Conservation (phyloP, 1,284 basidiomycete genomes). For the Sanghuangporus sanghuang region DNA sequence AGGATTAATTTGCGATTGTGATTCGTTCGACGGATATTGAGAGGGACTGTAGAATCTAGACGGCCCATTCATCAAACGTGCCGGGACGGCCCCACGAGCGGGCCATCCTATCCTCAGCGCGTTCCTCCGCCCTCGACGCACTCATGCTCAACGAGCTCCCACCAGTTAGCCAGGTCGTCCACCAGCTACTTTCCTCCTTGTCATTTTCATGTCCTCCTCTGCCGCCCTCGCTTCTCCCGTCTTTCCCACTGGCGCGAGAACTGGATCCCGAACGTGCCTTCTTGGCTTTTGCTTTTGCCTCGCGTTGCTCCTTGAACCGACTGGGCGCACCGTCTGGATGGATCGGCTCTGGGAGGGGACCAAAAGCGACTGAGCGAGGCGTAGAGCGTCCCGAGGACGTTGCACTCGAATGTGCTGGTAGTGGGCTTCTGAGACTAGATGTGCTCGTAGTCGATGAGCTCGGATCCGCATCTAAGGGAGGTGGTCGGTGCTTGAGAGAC, state of each 20-base stretch:
- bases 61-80: slow-evolving; percentile 54
- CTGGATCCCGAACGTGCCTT: not conserved
- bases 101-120: slow-evolving; percentile 43
- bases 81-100: slow-evolving; percentile 44
- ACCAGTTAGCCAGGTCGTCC: slow-evolving; percentile 40
- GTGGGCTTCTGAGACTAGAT: not conserved
- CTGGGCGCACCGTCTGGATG: slow-evolving; percentile 24
- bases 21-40: not conserved
- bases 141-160: slow-evolving; percentile 23
- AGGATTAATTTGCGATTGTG: not conserved
- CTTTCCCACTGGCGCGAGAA: slow-evolving; percentile 7
- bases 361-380: slow-evolving; percentile 74
- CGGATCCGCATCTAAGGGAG: slow-evolving; percentile 24
- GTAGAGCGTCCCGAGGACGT: slow-evolving; percentile 42
- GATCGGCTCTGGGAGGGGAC: slow-evolving; percentile 63
- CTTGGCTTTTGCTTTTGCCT: slow-evolving; percentile 25
- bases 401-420: slow-evolving; percentile 24
- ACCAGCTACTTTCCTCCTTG: slow-evolving; percentile 38
- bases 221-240: slow-evolving; percentile 24
- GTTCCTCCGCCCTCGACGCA: slow-evolving; percentile 35
- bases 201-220: slow-evolving; percentile 9
- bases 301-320: slow-evolving; percentile 27
- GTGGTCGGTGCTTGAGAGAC: slow-evolving; percentile 46
- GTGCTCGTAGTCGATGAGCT: not conserved
- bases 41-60: slow-evolving; percentile 27